These are phyloP conservation scores for Trichoderma hamatum DNA, from an alignment of 2,329 filamentous ascomycete species.

Conservation along the genomic window DNA sequence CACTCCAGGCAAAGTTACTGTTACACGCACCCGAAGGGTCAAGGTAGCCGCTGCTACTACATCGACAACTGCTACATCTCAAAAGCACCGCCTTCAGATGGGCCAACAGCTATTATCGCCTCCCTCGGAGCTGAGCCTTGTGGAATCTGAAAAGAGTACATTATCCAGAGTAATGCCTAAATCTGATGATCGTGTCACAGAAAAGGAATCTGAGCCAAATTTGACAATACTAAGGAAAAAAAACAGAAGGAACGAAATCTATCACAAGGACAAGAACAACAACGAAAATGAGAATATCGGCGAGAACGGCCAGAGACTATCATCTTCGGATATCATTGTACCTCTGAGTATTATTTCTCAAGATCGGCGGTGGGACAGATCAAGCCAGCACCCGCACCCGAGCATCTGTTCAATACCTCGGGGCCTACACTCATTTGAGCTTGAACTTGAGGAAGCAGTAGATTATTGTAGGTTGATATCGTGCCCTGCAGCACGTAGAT, in stretches of 20 bases:
- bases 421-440: neutral
- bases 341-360: neutral
- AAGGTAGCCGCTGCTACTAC: neutral
- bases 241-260: neutral
- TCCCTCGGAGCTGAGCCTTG: neutral
- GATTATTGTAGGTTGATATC: conserved; percentile 1
- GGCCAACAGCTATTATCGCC: neutral
- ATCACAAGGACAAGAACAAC: neutral
- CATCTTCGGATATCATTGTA: neutral
- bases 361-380: no score
- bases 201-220: neutral
- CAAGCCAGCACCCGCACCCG: neutral
- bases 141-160: neutral
- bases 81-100: neutral
- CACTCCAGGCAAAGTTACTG: conserved; percentile 41
- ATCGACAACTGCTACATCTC: neutral
- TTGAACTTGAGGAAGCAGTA: conserved; percentile 17
- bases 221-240: neutral
- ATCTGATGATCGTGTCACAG: neutral
- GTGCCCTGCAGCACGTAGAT: neutral
- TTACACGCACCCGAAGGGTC: neutral
- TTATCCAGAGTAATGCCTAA: neutral
- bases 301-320: neutral
- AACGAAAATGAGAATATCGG: neutral
- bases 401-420: neutral